These are phyloP conservation scores for Hirschioporus abietinus DNA, from an alignment of 768 basidiomycete species.

Conservation along the genomic window DNA sequence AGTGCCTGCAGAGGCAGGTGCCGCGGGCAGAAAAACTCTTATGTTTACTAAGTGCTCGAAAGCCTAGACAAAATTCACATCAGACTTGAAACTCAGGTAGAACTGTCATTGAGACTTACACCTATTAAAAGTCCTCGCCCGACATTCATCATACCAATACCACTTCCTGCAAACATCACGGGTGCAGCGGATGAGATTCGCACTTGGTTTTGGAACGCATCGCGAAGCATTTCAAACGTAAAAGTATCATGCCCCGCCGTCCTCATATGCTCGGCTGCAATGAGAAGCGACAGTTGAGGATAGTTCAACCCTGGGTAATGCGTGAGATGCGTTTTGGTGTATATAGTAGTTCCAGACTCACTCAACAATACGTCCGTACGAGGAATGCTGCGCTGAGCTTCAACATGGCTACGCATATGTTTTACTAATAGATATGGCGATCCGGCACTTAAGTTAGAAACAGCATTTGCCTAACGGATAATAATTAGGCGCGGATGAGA, in stretches of 20 bases:
- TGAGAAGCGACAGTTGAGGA: slow-evolving; percentile 74
- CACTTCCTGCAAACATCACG: slow-evolving; percentile 59
- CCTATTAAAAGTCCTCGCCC: slow-evolving; percentile 58
- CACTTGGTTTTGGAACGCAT: slow-evolving; percentile 70
- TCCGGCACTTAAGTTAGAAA: neutral
- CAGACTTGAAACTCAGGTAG: slow-evolving; percentile 1
- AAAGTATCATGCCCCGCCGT: slow-evolving; percentile 73
- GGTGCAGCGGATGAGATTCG: slow-evolving; percentile 69
- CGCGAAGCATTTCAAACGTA: slow-evolving; percentile 90
- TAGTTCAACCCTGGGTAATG: slow-evolving; percentile 60
- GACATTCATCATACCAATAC: slow-evolving; percentile 69
- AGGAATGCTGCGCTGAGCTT: neutral
- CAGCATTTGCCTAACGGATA: neutral
- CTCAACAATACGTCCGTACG: neutral
- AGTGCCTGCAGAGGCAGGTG: slow-evolving; percentile 41
- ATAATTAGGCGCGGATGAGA: neutral
- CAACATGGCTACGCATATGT: neutral
- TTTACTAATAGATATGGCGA: neutral
- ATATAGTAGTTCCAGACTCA: neutral
- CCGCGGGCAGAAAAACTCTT: slow-evolving; percentile 50
- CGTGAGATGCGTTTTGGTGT: neutral
- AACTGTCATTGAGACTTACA: slow-evolving; percentile 37
- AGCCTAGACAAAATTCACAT: slow-evolving; percentile 42
- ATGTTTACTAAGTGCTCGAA: slow-evolving; percentile 64
- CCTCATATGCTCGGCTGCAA: slow-evolving; percentile 75